A percentile compares a stretch with the other conserved stretches of the same genome.
phyloP scores from a whole-genome alignment of 169 alveolate genomes.

The Cryptosporidium tyzzeri region DNA sequence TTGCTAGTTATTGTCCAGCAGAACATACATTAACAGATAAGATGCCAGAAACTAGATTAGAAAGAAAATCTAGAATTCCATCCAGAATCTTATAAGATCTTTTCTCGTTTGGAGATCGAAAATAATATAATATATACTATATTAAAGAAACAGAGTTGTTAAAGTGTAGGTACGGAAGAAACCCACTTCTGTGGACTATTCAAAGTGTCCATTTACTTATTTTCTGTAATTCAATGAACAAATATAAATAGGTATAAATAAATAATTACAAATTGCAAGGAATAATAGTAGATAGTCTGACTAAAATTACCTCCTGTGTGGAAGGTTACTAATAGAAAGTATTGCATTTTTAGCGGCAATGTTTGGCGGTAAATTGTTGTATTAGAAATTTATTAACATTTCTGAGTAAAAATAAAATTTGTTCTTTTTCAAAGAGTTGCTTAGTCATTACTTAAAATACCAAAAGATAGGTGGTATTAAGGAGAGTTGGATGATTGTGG shows the following conservation, averaged over 20 bases:
- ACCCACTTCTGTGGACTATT: no score
- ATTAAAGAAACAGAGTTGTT: no score
- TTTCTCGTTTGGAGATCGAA: neutral
- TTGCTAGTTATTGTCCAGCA: slow-evolving; percentile 60
- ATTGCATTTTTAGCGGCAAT: neutral
- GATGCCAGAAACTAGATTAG: slow-evolving; percentile 68
- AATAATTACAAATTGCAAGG: neutral
- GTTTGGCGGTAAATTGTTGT: neutral
- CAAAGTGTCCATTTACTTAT: no score
- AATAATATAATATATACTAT: neutral
- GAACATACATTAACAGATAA: slow-evolving; percentile 57
- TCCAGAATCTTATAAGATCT: slow-evolving; percentile 25
- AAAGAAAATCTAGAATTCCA: slow-evolving; percentile 74
- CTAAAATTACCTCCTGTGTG: neutral
- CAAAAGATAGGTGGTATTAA: neutral
- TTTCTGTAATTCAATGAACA: neutral
- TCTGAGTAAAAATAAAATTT: neutral
- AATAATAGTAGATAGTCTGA: neutral
- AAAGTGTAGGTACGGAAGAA: neutral
- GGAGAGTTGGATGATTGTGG: neutral
- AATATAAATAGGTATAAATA: neutral
- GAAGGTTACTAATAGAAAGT: neutral
- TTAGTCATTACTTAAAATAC: neutral
- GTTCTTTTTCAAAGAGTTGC: neutral
- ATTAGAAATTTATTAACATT: neutral